Base-by-base conservation (phyloP, 2,329 filamentous ascomycete species). In the Chrysosporium queenslandicum region DNA sequence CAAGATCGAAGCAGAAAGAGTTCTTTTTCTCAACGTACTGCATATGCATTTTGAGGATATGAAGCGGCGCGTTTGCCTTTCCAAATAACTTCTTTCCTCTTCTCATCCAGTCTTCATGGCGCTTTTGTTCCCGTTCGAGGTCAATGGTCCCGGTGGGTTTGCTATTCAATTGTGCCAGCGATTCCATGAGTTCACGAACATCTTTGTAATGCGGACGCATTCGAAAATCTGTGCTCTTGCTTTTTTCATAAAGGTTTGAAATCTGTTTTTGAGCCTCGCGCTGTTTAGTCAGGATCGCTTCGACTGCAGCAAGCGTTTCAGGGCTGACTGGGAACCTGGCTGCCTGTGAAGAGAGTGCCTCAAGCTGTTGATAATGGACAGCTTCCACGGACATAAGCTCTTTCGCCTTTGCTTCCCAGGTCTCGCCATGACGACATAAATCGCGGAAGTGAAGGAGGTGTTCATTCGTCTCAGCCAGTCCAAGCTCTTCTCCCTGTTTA, bases 41-140 rank as follows among this genome's bases (percentile, higher is more conserved):
- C 81, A 98, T 90, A 60, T 98, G 91, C 53, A 85, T 86, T 63
- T 91, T 92, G 25, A 98, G 77, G 58, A 98, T 98, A 67, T 98
- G 92, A 11, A 98, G 75, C 1, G 92, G 92, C 1, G 92, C 92
- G 65, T 98, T 98, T 1, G 92, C 92, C 69, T 98, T 98, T 49
- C 92, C 92, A 64, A 98, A 98, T 0, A 98, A 72, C 67, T 96
- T 96, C 72, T 98, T 98, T 47, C 92, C 92, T 63, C 88, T 88
- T 29, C 92, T 81, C 91, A 98, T 98, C 92, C 92, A 98, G 67
- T 98, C 92, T 66, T 98, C 92, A 59, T 97, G 92, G 6, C 87
- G 82, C 65, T 92, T 94, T 58, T 92, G 86, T 66, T 97, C 89
- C 58, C 88, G 90, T 64, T 98, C 92, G 3, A 98, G 78, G 62